Evolutionary conservation across 306 rosid species (phyloP).

Genomic region (Carpinus fangiana): DNA sequence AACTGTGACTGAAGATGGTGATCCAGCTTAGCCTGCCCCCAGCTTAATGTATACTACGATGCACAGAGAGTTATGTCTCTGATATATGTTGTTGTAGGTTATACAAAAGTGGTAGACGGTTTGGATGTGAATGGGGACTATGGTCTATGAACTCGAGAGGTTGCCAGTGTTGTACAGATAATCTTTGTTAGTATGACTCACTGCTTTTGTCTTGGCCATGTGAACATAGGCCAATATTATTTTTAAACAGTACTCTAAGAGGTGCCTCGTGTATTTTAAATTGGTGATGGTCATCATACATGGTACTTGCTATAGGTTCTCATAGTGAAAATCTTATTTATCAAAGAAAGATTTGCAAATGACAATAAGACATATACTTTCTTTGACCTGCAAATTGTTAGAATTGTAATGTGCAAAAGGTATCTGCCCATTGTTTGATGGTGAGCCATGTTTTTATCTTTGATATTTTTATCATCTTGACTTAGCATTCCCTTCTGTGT

Average conservation of each 20-base stretch:
- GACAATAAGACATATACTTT: neutral
- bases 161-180: neutral
- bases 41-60: neutral
- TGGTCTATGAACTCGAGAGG: neutral
- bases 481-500: neutral
- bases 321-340: neutral
- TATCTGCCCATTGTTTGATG: neutral
- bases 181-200: neutral
- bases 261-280: neutral
- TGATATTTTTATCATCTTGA: neutral
- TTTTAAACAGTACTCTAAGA: neutral
- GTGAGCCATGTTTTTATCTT: neutral
- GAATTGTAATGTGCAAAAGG: neutral
- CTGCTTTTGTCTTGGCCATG: neutral
- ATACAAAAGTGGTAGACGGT: neutral
- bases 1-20: neutral
- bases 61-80: neutral
- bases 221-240: neutral
- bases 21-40: neutral
- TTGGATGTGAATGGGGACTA: neutral
- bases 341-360: neutral
- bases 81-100: neutral
- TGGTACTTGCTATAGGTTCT: neutral
- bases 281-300: neutral
- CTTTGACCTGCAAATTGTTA: conserved; percentile 16